These are phyloP conservation scores for Phlegmacium glaucopus DNA, from an alignment of 768 basidiomycete genomes.

Conservation along the genomic window DNA sequence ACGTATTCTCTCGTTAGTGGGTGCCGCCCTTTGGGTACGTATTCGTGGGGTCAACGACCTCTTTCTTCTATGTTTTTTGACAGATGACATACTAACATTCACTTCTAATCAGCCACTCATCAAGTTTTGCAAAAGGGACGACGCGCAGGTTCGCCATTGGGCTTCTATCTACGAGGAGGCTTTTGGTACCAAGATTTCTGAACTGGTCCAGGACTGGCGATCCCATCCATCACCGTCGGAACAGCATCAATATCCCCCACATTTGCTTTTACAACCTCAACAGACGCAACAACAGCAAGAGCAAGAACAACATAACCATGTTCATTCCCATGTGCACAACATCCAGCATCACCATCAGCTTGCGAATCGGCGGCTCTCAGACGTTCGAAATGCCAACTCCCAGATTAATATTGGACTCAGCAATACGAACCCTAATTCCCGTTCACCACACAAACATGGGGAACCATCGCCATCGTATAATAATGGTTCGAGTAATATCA, in stretches of 20 bases:
- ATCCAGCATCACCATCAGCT: slow-evolving; percentile 19
- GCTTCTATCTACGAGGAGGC: slow-evolving; percentile 60
- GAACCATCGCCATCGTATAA: no score
- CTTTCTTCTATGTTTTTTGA: slow-evolving; percentile 4
- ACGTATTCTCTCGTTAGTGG: slow-evolving; percentile 37
- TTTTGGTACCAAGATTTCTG: slow-evolving; percentile 60
- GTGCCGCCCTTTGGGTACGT: slow-evolving; percentile 59
- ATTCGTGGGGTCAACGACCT: not conserved
- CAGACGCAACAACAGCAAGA: slow-evolving; percentile 16
- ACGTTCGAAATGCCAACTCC: slow-evolving; percentile 24
- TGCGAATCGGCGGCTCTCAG: slow-evolving; percentile 29
- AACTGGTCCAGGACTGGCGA: slow-evolving; percentile 40
- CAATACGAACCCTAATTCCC: slow-evolving; percentile 16
- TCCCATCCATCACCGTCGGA: slow-evolving; percentile 34
- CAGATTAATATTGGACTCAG: slow-evolving; percentile 9
- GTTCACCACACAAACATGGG: slow-evolving; percentile 28
- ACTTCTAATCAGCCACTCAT: slow-evolving; percentile 49
- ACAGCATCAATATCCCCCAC: slow-evolving; percentile 25
- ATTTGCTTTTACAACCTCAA: slow-evolving; percentile 19
- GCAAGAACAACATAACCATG: slow-evolving; percentile 12
- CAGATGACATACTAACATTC: slow-evolving; percentile 8
- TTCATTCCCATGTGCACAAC: slow-evolving; percentile 12
- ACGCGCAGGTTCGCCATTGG: slow-evolving; percentile 54
- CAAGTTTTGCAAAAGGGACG: slow-evolving; percentile 60
- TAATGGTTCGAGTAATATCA: slow-evolving; percentile 21